phyloP scores from a whole-genome alignment of 495 filamentous ascomycete species.

The Friedmanniomyces simplex region DNA sequence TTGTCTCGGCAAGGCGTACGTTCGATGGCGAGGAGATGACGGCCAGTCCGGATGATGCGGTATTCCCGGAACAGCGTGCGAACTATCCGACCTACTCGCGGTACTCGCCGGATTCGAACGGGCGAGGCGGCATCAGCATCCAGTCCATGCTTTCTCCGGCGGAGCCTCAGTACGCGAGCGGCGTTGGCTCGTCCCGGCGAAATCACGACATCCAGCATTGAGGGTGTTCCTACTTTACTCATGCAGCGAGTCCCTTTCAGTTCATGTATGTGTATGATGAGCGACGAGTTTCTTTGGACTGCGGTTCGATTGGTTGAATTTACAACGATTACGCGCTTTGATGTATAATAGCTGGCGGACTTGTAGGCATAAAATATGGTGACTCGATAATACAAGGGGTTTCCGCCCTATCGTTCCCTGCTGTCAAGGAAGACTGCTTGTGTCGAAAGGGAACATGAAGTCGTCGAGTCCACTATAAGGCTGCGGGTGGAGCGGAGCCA shows the following conservation, averaged over 20 bases:
- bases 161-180: conserved; percentile 3
- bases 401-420: no score
- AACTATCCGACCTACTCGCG: not conserved
- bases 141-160: conserved; percentile 15
- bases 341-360: not conserved
- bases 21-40: not conserved
- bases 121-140: conserved; percentile 16
- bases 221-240: not conserved
- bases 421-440: no score
- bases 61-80: not conserved
- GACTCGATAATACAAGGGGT: not conserved
- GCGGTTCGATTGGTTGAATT: not conserved
- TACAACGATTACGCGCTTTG: not conserved
- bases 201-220: not conserved
- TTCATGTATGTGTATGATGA: conserved; percentile 7
- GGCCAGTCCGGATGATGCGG: conserved; percentile 8
- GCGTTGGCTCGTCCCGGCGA: not conserved
- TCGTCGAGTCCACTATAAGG: no score
- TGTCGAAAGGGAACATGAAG: no score
- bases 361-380: no score
- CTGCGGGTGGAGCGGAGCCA: not conserved
- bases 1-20: not conserved
- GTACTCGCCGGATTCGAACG: conserved; percentile 12
- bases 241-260: not conserved
- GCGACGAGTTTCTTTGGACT: not conserved